Conservation (phyloP, 1,139 yeast species). For the Kodamaea derodonti region DNA sequence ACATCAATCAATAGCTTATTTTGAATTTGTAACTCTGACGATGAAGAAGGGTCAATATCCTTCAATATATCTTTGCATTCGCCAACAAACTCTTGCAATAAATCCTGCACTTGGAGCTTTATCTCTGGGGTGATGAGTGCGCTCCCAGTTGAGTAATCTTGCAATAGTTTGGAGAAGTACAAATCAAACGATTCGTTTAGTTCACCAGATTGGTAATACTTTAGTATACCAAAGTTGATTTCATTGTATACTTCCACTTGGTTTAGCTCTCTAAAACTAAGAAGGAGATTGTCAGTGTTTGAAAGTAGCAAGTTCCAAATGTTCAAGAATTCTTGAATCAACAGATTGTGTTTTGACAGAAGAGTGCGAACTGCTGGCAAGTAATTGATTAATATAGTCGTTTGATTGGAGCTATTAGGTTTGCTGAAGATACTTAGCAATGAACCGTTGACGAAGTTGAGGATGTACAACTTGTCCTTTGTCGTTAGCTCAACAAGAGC, state of each 20-base stretch:
- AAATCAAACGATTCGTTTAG: slow-evolving; percentile 11
- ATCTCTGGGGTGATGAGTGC: slow-evolving; percentile 20
- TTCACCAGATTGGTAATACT: slow-evolving; percentile 19
- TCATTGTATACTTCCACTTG: slow-evolving; percentile 25
- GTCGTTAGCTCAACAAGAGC: slow-evolving; percentile 1
- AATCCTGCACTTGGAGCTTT: slow-evolving; percentile 22
- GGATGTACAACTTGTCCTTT: slow-evolving; percentile 16
- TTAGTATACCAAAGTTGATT: slow-evolving; percentile 22
- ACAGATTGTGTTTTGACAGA: slow-evolving; percentile 18
- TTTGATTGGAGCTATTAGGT: neutral
- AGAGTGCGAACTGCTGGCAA: slow-evolving; percentile 10
- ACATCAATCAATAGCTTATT: slow-evolving; percentile 14
- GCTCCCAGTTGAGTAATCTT: slow-evolving; percentile 2
- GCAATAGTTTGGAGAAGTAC: slow-evolving; percentile 15
- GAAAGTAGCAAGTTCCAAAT: slow-evolving; percentile 29
- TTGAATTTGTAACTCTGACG: slow-evolving; percentile 12
- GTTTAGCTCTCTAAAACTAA: slow-evolving; percentile 23
- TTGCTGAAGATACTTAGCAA: slow-evolving; percentile 2
- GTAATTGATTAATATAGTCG: slow-evolving; percentile 1
- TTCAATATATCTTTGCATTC: slow-evolving; percentile 16
- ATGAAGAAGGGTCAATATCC: slow-evolving; percentile 1
- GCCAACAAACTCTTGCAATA: slow-evolving; percentile 20
- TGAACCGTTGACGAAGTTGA: slow-evolving; percentile 30
- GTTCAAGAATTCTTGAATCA: slow-evolving; percentile 20
- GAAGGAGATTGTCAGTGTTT: slow-evolving; percentile 16